These are phyloP conservation scores for Aulographum hederae DNA, from an alignment of 2,329 filamentous ascomycete species.

Conservation along the genomic window DNA sequence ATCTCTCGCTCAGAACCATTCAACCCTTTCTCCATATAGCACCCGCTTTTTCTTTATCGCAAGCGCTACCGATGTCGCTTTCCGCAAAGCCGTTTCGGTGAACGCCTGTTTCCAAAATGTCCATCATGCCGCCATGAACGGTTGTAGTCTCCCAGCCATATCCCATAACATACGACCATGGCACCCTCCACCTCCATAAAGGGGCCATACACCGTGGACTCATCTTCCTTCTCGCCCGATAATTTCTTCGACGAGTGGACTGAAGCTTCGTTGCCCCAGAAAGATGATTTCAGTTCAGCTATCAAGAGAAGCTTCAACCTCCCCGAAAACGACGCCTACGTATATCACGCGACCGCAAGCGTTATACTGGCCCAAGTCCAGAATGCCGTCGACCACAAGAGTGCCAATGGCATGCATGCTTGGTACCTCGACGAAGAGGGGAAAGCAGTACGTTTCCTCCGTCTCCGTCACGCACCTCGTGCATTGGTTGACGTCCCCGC, in stretches of 20 bases:
- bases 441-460: slow-evolving; percentile 14
- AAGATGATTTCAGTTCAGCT: slow-evolving; percentile 26
- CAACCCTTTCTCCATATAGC: no score
- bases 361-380: slow-evolving; percentile 32
- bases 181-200: no score
- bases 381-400: slow-evolving; percentile 27
- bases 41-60: no score
- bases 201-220: slow-evolving; percentile 19
- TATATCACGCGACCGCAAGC: slow-evolving; percentile 31
- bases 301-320: slow-evolving; percentile 30
- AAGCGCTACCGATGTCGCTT: no score
- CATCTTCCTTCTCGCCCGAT: slow-evolving; percentile 26
- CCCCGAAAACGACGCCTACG: slow-evolving; percentile 24
- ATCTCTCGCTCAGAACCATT: no score
- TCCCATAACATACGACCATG: no score
- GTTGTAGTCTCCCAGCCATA: no score
- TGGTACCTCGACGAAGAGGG: slow-evolving; percentile 30
- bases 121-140: no score
- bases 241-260: slow-evolving; percentile 25
- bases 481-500: slow-evolving; percentile 5
- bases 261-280: slow-evolving; percentile 18
- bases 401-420: slow-evolving; percentile 26
- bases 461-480: slow-evolving; percentile 1
- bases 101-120: no score
- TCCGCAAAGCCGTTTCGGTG: no score